Base-by-base conservation (phyloP, 345 rosid species). In the Eucalyptus pauciflora region DNA sequence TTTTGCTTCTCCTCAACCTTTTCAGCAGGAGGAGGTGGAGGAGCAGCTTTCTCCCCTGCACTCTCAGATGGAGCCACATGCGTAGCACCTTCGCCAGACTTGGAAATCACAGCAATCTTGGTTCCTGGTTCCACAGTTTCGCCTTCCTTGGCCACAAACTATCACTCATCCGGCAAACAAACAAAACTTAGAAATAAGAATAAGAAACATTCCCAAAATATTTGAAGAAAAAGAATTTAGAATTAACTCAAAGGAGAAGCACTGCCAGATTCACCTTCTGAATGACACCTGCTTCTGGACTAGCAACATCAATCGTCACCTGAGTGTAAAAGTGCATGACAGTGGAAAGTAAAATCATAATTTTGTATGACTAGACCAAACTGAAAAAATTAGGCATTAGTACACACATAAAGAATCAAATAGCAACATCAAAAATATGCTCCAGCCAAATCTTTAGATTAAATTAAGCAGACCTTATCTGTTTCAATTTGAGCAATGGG, bases 401-500 rank as follows among this genome's bases (percentile, higher is more conserved):
- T 49, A 87, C 43, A 64, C 31, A 46, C 69, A 45, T 20, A 62
- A 11, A 37, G 10, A 62, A 67, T 10, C 85, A 87, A 54, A 33
- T 45, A 49, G 71, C 11, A 4, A 45, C 7, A 86, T 33, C 87
- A 48, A 50, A 50, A 24, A 50, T 37, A 67, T 43, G 64, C 24
- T 86, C 43, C 88, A 8, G 33, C 46, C 31, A 37, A 50, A 64
- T 43, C 13, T 24, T 29, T 87, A 79, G 37, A 4, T 15, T 60
- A 56, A 18, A 56, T 67, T 71, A 71, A 87, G 58, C 52, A 90
- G 81, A 98, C 99, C 96, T 98, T 98, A 93, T 98, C 99, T 7
- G 99, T 98, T 92, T 98, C 99, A 88, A 98, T 95, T 91, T 98
- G 99, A 87, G 99, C 99, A 93, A 97, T 97, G 64, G 97, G 90